phyloP scores from a whole-genome alignment of 805 yeast genomes.

The Yamadazyma nakazawae region DNA sequence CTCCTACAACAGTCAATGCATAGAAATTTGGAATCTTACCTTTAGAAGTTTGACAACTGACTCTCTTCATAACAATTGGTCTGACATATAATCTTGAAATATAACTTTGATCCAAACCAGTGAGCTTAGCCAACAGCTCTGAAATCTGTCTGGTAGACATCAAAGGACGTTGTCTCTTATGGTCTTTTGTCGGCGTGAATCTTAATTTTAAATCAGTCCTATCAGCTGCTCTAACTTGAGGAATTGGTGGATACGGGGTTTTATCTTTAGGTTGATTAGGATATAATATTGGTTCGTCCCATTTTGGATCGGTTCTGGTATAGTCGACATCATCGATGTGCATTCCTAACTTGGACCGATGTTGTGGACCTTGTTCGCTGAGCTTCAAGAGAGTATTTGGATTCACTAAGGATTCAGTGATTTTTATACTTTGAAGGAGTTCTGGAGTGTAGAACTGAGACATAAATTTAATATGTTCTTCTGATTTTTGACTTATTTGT shows the following conservation, averaged over 20 bases:
- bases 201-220: slow-evolving; percentile 39
- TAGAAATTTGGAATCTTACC: slow-evolving; percentile 85
- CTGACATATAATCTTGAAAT: slow-evolving; percentile 59
- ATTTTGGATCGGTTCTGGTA: slow-evolving; percentile 65
- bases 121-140: slow-evolving; percentile 54
- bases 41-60: slow-evolving; percentile 86
- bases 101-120: slow-evolving; percentile 64
- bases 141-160: slow-evolving; percentile 36
- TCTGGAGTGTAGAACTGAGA: slow-evolving; percentile 79
- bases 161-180: slow-evolving; percentile 12
- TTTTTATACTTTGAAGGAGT: slow-evolving; percentile 73
- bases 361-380: slow-evolving; percentile 28
- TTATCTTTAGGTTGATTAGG: slow-evolving; percentile 48
- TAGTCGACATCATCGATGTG: slow-evolving; percentile 50
- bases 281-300: slow-evolving; percentile 60
- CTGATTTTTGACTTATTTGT: slow-evolving; percentile 15
- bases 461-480: slow-evolving; percentile 53
- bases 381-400: slow-evolving; percentile 56
- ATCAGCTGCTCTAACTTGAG: slow-evolving; percentile 53
- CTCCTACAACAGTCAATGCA: slow-evolving; percentile 87
- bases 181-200: slow-evolving; percentile 23
- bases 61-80: slow-evolving; percentile 72
- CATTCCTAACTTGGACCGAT: slow-evolving; percentile 48
- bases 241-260: slow-evolving; percentile 56
- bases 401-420: slow-evolving; percentile 71